A percentile compares a stretch with the other conserved stretches of the same genome.
Conservation (phyloP, 176 grass and related monocot species). For the Otatea glauca region DNA sequence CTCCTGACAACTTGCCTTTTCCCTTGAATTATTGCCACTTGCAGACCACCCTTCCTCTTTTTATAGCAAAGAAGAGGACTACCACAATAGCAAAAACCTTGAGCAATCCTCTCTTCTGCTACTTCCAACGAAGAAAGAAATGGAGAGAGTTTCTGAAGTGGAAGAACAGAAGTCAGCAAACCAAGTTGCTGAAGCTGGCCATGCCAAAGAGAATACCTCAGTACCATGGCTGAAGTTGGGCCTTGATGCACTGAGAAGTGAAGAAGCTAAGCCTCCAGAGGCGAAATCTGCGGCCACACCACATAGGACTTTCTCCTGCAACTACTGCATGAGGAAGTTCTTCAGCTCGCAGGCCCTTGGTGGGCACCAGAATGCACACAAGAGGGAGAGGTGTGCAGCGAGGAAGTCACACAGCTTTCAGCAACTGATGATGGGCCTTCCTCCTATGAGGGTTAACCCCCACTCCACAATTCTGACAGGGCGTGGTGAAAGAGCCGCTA, state of each 20-base stretch:
- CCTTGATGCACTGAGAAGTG: constrained; percentile 29
- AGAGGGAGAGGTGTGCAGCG: constrained; percentile 75
- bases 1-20: constrained; percentile 55
- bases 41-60: constrained; percentile 52
- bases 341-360: constrained; percentile 90
- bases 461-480: constrained; percentile 62
- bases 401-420: constrained; percentile 58
- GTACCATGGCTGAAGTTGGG: constrained; percentile 69
- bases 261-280: constrained; percentile 42
- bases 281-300: constrained; percentile 41
- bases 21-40: constrained; percentile 72
- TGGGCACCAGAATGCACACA: constrained; percentile 90
- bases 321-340: constrained; percentile 92
- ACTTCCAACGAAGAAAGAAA: constrained; percentile 47
- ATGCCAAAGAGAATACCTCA: constrained; percentile 34
- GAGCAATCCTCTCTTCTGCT: constrained; percentile 41
- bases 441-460: constrained; percentile 61
- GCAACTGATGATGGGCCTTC: constrained; percentile 50
- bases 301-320: constrained; percentile 84
- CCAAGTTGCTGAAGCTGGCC: constrained; percentile 34
- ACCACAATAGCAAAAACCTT: constrained; percentile 47
- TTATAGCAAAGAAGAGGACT: constrained; percentile 60
- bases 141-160: constrained; percentile 51
- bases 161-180: constrained; percentile 43
- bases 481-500: constrained; percentile 40